Evolutionary conservation across 1,284 basidiomycete species (phyloP), one percentile per base, ranked within the genome.

Genomic region (Phlebopus sp.): DNA sequence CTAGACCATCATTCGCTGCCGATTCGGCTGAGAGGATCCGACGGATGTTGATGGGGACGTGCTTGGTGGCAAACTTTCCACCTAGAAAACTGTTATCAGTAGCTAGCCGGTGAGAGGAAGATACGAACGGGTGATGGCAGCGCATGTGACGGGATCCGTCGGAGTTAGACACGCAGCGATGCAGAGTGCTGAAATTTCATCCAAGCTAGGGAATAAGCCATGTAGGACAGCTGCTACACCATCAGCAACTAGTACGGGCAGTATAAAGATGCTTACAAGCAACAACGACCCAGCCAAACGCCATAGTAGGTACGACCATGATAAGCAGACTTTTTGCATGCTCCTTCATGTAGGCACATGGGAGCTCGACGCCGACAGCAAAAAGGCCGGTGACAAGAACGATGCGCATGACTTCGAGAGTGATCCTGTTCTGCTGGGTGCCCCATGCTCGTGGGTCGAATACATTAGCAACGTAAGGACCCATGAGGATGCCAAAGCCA

Each of bases 161-260:
- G 95, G 95, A 0, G 94, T 97, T 21, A 97, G 77, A 55, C 90
- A 93, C 0, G 95, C 91, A 2, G 93, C 87, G 46, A 97, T 84
- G 35, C 85, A 88, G 10, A 97, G 77, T n/a, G 83, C 79, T 0
- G 89, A 87, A 10, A 90, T 71, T 60, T 81, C 87, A 46, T 75
- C 74, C 40, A 94, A 70, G 0, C 68, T 68, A 0, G 89, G 88
- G 54, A 95, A 86, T 13, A 95, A 65, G 1, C 63, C 76, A 57
- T 75, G 78, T 39, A 93, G 76, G 42, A 91, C 62, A 0, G 67
- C 80, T 80, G 56, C 42, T 35, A 42, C 30, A 38, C 29, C 23
- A 27, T 25, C 37, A 37, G 6, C 18, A 6, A 31, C 31, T 5
- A 18, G 19, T 15, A 38, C 27, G 29, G 3, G 18, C 18, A 2